Evolutionary conservation across 805 yeast genomes (phyloP), one percentile per base, ranked within the genome.

Genomic region (Lachancea dasiensis): DNA sequence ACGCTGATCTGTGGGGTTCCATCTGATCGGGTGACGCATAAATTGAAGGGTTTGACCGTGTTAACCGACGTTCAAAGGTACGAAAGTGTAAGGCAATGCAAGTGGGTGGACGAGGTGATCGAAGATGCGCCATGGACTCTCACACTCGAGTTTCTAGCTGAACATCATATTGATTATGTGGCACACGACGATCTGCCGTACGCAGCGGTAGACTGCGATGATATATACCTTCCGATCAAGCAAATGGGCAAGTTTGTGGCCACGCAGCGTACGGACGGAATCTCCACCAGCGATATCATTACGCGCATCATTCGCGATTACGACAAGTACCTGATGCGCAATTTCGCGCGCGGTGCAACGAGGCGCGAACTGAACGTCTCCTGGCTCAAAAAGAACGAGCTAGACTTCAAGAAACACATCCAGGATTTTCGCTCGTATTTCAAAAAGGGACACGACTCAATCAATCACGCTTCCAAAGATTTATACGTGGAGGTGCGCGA

Each of bases 131-230:
- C 98, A 10, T 92, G 98, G 98, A 75, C 83, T 50, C 87, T 92
- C 19, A 82, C 87, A 2, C 76, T 86, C 38, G 86, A 81, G 31
- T 92, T 92, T 52, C 63, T 92, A 48, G 67, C 67, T 33, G 63
- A 81, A 50, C 95, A 92, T 63, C 68, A 78, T 38, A 86, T 92
- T 49, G 98, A 92, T 61, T 92, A 86, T 54, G 96, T 90, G 44
- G 98, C 98, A 2, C 98, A 92, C 62, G 98, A 92, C 65, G 97
- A 92, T 61, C 67, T 86, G 45, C 98, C 98, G 1, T 92, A 92
- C 58, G 95, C 85, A 1, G 78, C 90, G 17, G 78, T 77, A n/a
- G 95, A 81, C 44, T 71, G 79, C 26, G 96, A 85, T 58, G 98
- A 92, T 60, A 87, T 92, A 38, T 92, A 92, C 65, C 79, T 77